These are phyloP conservation scores for Hymenoscyphus fructigenus DNA, from an alignment of 2,329 filamentous ascomycete species.

Conservation along the genomic window DNA sequence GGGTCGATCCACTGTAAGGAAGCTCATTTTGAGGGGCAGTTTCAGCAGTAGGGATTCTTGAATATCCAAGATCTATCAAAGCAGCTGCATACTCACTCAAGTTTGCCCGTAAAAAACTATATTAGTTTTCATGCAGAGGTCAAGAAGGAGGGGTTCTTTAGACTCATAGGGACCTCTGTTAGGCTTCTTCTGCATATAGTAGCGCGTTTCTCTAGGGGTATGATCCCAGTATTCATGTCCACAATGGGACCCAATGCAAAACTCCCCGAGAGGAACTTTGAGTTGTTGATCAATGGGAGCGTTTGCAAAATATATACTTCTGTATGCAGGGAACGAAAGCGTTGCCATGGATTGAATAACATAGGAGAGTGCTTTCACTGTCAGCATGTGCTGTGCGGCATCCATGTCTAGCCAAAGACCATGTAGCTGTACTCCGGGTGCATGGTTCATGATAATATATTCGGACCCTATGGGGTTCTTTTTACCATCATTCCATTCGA, in stretches of 20 bases:
- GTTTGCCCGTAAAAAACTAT: slow-evolving; percentile 34
- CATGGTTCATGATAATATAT: slow-evolving; percentile 44
- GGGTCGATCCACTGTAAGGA: slow-evolving; percentile 39
- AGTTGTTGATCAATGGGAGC: slow-evolving; percentile 10
- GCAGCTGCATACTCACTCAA: slow-evolving; percentile 38
- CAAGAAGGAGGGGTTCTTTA: slow-evolving; percentile 19
- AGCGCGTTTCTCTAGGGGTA: slow-evolving; percentile 30
- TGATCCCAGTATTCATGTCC: slow-evolving; percentile 33
- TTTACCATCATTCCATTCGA: slow-evolving; percentile 43
- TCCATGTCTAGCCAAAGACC: slow-evolving; percentile 37
- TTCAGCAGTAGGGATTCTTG: slow-evolving; percentile 36
- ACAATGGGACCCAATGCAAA: slow-evolving; percentile 37
- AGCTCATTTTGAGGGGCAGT: slow-evolving; percentile 20
- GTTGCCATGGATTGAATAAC: slow-evolving; percentile 22
- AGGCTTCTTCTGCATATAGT: slow-evolving; percentile 14
- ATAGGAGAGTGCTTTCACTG: slow-evolving; percentile 20
- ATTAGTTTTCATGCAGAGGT: not conserved
- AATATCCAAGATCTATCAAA: slow-evolving; percentile 41
- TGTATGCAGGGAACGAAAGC: slow-evolving; percentile 39
- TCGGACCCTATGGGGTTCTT: slow-evolving; percentile 37
- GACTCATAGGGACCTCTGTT: slow-evolving; percentile 42
- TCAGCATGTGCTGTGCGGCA: slow-evolving; percentile 31
- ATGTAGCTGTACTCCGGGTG: slow-evolving; percentile 36
- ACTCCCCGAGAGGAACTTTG: slow-evolving; percentile 21
- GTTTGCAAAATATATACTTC: slow-evolving; percentile 36